phyloP scores from a whole-genome alignment of 345 rosid species.

The Eucalyptus camaldulensis region DNA sequence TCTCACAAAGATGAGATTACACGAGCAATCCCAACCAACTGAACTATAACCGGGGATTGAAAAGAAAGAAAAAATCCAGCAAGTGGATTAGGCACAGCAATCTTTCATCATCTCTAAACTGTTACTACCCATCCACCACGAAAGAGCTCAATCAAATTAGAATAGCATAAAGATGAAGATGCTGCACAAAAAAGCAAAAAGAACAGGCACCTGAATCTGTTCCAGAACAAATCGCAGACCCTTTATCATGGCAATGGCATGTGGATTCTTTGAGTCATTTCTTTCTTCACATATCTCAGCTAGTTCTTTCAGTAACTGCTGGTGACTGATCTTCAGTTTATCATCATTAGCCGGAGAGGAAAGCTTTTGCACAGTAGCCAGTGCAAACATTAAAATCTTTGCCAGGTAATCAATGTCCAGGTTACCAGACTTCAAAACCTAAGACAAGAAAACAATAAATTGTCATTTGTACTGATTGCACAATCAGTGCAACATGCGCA shows the following conservation, averaged over 20 bases:
- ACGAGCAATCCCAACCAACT: background rate
- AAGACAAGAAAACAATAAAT: background rate
- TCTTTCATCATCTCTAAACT: background rate
- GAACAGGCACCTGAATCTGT: slow-evolving; percentile 63
- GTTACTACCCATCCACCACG: background rate
- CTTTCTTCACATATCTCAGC: slow-evolving; percentile 35
- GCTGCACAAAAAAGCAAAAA: background rate
- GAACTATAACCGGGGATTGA: background rate
- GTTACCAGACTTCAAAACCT: slow-evolving; percentile 67
- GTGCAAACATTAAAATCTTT: slow-evolving; percentile 64
- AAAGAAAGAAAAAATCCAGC: background rate
- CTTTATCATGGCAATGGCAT: slow-evolving; percentile 50
- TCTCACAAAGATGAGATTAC: background rate
- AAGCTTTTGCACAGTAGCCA: slow-evolving; percentile 67
- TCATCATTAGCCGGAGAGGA: slow-evolving; percentile 63
- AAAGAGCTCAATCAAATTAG: background rate
- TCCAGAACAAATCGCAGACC: slow-evolving; percentile 78
- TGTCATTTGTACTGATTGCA: background rate
- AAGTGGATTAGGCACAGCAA: background rate
- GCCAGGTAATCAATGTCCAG: slow-evolving; percentile 69
- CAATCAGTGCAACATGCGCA: background rate
- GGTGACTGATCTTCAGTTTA: slow-evolving; percentile 38
- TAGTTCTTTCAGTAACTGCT: slow-evolving; percentile 47
- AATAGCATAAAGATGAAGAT: background rate
- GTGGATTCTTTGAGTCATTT: slow-evolving; percentile 29